Conservation (phyloP, 495 filamentous ascomycete species). For the Penicillium longicatenatum region DNA sequence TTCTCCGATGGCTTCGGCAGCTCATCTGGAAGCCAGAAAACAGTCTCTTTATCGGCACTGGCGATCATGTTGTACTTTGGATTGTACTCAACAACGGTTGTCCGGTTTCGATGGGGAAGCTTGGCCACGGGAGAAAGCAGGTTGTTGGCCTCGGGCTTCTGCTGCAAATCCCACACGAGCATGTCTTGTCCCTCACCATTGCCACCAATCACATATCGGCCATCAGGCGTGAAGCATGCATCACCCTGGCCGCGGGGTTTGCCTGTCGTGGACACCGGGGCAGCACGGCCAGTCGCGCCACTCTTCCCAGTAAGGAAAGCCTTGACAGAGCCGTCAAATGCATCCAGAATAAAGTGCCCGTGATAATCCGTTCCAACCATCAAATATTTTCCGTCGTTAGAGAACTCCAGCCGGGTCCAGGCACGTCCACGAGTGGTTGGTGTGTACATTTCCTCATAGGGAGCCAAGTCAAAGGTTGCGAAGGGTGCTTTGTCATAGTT, state of each 20-base stretch:
- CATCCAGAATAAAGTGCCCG: conserved; percentile 87
- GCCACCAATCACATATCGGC: conserved; percentile 81
- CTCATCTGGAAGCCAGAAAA: conserved; percentile 82
- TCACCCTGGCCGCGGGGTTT: conserved; percentile 69
- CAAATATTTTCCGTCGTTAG: conserved; percentile 88
- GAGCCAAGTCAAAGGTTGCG: conserved; percentile 75
- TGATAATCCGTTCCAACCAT: conserved; percentile 76
- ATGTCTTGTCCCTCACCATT: conserved; percentile 67
- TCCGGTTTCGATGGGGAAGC: conserved; percentile 65
- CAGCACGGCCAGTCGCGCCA: conserved; percentile 47
- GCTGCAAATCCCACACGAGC: conserved; percentile 79
- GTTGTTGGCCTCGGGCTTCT: conserved; percentile 49
- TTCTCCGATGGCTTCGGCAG: conserved; percentile 35
- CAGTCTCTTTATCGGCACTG: conserved; percentile 80
- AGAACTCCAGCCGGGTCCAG: conserved; percentile 90
- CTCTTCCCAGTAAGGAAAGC: conserved; percentile 58
- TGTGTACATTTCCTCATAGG: conserved; percentile 57
- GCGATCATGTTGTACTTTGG: conserved; percentile 88
- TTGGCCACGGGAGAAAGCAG: conserved; percentile 63
- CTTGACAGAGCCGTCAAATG: conserved; percentile 76
- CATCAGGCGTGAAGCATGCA: conserved; percentile 85
- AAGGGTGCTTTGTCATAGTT: conserved; percentile 93
- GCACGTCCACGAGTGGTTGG: conserved; percentile 50
- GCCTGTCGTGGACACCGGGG: conserved; percentile 47
- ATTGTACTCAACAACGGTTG: conserved; percentile 81